A percentile compares a stretch with the other conserved stretches of the same genome.
phyloP scores from a whole-genome alignment of 2,329 filamentous ascomycete genomes.

The Ramularia collo-cygni region DNA sequence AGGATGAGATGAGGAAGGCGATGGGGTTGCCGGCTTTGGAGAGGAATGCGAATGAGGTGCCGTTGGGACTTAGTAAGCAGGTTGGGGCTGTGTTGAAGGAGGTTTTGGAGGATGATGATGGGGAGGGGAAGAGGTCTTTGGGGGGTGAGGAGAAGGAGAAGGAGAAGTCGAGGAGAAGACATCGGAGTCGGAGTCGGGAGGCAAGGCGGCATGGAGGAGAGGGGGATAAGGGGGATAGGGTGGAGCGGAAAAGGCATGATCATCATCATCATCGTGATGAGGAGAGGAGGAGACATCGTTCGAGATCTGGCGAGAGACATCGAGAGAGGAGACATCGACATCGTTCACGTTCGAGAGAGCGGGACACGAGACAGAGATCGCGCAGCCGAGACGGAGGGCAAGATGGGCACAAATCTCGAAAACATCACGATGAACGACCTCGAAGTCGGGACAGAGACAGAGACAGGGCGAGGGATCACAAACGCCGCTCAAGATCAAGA shows the following conservation, averaged over 20 bases:
- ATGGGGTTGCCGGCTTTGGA: constrained; percentile 70
- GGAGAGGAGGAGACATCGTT: constrained; percentile 21
- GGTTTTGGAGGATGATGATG: constrained; percentile 35
- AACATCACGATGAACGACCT: constrained; percentile 11
- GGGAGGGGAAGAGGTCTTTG: constrained; percentile 26
- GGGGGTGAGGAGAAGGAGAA: constrained; percentile 9
- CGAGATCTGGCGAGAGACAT: constrained; percentile 23
- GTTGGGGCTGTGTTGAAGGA: constrained; percentile 50
- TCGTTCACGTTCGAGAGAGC: constrained; percentile 15
- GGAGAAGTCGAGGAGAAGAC: constrained; percentile 16
- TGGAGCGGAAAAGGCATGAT: constrained; percentile 14
- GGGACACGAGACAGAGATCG: constrained; percentile 16
- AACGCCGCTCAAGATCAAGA: constrained; percentile 18
- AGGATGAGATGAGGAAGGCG: constrained; percentile 79
- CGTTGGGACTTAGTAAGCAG: constrained; percentile 54
- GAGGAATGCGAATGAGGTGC: constrained; percentile 50
- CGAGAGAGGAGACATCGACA: constrained; percentile 20
- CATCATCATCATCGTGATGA: constrained; percentile 19
- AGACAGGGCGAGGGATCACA: constrained; percentile 7
- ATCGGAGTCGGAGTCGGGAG: constrained; percentile 21
- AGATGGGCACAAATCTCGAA: constrained; percentile 4
- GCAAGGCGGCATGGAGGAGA: constrained; percentile 18
- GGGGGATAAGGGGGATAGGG: no score
- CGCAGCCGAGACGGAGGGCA: constrained; percentile 14
- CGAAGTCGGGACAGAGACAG: constrained; percentile 9